Conservation (phyloP, 2,329 filamentous ascomycete species). For the Waltergamsia citrina region DNA sequence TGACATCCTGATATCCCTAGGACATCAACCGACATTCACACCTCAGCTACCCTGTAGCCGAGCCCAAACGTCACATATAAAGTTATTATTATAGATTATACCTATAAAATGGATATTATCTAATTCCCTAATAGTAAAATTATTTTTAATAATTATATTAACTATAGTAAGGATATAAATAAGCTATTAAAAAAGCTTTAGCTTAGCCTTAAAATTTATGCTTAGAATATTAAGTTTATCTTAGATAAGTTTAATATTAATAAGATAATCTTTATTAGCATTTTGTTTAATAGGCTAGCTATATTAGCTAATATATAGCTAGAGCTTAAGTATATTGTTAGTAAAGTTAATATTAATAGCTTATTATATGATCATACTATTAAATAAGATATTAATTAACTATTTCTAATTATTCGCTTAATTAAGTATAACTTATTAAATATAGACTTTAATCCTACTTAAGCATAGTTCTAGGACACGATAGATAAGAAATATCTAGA, state of each 20-base stretch:
- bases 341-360: conserved; percentile 31
- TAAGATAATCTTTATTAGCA: conserved; percentile 18
- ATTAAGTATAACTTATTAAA: conserved; percentile 12
- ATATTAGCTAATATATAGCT: conserved; percentile 18
- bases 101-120: conserved; percentile 32
- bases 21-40: too few relatives aligned
- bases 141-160: conserved; percentile 13
- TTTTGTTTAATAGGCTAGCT: conserved; percentile 27
- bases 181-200: conserved; percentile 5
- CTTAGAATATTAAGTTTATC: conserved; percentile 25
- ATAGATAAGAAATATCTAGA: conserved; percentile 9
- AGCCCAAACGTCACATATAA: too few relatives aligned
- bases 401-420: conserved; percentile 20
- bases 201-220: conserved; percentile 18
- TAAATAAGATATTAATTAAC: conserved; percentile 12
- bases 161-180: conserved; percentile 5
- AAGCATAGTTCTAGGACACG: conserved; percentile 14
- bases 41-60: too few relatives aligned
- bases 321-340: conserved; percentile 21
- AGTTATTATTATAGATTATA: conserved; percentile 38
- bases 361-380: conserved; percentile 18
- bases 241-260: conserved; percentile 19
- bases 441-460: conserved; percentile 7
- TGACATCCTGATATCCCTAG: too few relatives aligned
- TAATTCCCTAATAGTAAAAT: conserved; percentile 33